These are phyloP conservation scores for Arabidopsis suecica DNA, from an alignment of 345 rosid genomes.

Conservation along the genomic window DNA sequence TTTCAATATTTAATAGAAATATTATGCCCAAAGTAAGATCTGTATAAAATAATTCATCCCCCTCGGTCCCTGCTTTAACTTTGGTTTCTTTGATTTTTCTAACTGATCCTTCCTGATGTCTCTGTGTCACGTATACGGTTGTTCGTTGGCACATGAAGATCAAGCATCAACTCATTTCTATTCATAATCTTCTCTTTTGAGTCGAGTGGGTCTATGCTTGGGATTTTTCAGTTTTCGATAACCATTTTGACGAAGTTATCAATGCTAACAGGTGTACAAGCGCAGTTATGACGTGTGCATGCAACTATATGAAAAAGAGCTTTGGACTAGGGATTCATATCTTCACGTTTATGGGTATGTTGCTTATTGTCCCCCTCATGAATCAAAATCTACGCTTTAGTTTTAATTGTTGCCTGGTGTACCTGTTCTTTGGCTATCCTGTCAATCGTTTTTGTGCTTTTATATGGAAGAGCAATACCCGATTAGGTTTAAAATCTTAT, in stretches of 20 bases:
- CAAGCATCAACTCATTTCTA: not conserved
- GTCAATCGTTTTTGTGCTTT: conserved; percentile 14
- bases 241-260: conserved; percentile 21
- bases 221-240: not conserved
- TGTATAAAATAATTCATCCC: not conserved
- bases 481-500: not conserved
- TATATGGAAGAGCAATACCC: not conserved
- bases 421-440: not conserved
- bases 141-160: not conserved
- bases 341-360: conserved; percentile 80
- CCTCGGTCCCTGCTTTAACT: not conserved
- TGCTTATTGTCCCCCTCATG: conserved; percentile 25
- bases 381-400: conserved; percentile 3
- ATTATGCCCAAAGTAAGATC: not conserved
- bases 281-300: conserved; percentile 79
- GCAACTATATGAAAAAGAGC: conserved; percentile 89
- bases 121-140: not conserved
- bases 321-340: conserved; percentile 72
- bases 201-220: not conserved
- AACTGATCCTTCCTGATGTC: not conserved
- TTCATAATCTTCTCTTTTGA: not conserved
- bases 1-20: not conserved
- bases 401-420: conserved; percentile 5
- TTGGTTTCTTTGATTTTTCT: not conserved
- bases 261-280: conserved; percentile 71